Evolutionary conservation across 371 early-diverging fungal genomes (phyloP), one percentile per base, ranked within the genome.

Genomic region (Fennellomyces sp.): DNA sequence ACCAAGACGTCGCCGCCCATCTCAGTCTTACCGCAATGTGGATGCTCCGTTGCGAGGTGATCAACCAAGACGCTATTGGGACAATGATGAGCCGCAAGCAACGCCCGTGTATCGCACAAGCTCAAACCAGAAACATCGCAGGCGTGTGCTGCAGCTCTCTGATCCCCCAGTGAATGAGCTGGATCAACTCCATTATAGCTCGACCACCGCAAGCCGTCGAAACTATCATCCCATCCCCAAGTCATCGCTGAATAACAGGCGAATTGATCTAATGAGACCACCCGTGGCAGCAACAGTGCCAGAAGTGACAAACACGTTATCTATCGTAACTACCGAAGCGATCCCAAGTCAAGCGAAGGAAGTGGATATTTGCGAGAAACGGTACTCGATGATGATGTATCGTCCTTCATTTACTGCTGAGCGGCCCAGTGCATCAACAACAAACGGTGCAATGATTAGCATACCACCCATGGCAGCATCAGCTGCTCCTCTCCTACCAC

Each of bases 111-210:
- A 25, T 45, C 45, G 45, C 2, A 23, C 45, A 23, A 23, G 8
- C 5, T 61, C 64, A 26, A 68, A 64, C 4, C 68, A 72, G 27
- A 74, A 72, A 29, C 54, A 72, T 33, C 64, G 75, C 0, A 59
- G 68, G 27, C 62, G 66, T 30, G 60, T 61, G 33, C 51, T 75
- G 33, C 75, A 72, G 28, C 42, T 78, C 10, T 49, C 69, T 8
- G 60, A 60, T 21, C 78, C 75, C 17, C 71, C 75, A 8, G 60
- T 65, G 8, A 64, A 60, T 52, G 73, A 78, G 57, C 33, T 78
- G 6, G 75, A 78, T 54, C 70, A 75, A 49, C 36, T 75, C 7
- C 58, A 56, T 2, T 78, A 73, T 42, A 69, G 58, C 31, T 64
- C 64, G 28, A 70, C 70, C 15, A 51, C 58, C 23, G 28, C 52